A percentile compares a stretch with the other conserved stretches of the same genome.
Conservation (phyloP, 108 stramenopile species). For the Cyclotella atomus region DNA sequence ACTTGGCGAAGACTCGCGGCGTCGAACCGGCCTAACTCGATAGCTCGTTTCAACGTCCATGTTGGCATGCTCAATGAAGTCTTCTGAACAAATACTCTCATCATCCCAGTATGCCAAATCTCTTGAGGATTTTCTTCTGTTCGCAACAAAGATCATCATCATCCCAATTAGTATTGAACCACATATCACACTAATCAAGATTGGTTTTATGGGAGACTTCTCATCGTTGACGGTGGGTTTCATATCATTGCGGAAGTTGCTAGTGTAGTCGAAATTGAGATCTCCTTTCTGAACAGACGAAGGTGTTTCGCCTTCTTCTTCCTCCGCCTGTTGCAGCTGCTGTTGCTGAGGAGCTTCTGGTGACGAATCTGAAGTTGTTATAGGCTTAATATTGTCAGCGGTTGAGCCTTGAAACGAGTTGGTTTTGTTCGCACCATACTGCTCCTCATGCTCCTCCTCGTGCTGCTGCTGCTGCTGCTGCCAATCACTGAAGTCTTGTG, state of each 20-base stretch:
- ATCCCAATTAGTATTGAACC: neutral
- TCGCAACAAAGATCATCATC: neutral
- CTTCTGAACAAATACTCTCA: neutral
- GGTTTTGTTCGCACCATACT: too few relatives aligned
- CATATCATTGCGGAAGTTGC: neutral
- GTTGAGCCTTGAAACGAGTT: too few relatives aligned
- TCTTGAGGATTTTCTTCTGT: neutral
- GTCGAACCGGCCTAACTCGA: neutral
- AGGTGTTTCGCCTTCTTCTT: neutral
- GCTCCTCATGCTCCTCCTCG: too few relatives aligned
- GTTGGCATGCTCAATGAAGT: neutral
- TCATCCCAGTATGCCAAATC: neutral
- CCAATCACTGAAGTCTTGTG: too few relatives aligned
- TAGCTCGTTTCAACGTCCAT: neutral
- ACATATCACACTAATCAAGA: neutral
- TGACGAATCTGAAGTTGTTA: too few relatives aligned
- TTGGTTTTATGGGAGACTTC: neutral
- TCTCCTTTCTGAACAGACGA: neutral
- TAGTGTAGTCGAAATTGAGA: neutral
- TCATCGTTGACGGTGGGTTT: neutral
- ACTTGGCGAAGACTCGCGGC: neutral
- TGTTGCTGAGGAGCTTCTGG: too few relatives aligned
- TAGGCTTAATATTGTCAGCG: too few relatives aligned
- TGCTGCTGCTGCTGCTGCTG: too few relatives aligned
- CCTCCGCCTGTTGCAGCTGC: neutral